Percentiles rank a stretch among this genome's conserved stretches.
phyloP scores from a whole-genome alignment of 2,329 filamentous ascomycete species.

The Sporothrix protearum region DNA sequence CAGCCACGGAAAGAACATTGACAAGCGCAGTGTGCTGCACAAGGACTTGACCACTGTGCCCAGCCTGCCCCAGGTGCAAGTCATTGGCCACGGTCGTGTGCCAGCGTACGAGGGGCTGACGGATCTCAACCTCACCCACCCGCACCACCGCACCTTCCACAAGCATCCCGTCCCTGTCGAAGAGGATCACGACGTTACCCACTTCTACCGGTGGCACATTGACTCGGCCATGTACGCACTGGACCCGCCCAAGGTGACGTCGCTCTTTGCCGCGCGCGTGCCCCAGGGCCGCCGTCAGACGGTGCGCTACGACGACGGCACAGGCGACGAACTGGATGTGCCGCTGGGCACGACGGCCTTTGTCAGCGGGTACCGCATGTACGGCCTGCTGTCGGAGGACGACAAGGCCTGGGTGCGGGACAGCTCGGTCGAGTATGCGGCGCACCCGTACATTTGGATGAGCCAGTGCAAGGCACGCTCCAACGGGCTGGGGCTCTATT shows the following conservation, averaged over 20 bases:
- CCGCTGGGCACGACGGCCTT: constrained; percentile 75
- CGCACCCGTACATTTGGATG: constrained; percentile 83
- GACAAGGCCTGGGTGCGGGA: constrained; percentile 65
- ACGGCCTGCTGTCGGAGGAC: constrained; percentile 58
- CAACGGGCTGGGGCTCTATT: constrained; percentile 66
- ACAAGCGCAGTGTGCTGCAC: constrained; percentile 65
- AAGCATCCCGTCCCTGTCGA: constrained; percentile 55
- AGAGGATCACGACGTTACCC: constrained; percentile 47
- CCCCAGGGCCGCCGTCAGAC: constrained; percentile 52
- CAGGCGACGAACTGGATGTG: constrained; percentile 61
- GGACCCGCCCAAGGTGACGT: constrained; percentile 68
- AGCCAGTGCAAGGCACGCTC: constrained; percentile 60
- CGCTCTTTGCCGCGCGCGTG: constrained; percentile 67
- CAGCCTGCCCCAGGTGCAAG: constrained; percentile 72
- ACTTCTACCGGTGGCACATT: constrained; percentile 75
- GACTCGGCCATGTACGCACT: constrained; percentile 74
- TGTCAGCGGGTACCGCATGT: constrained; percentile 67
- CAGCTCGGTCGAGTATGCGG: constrained; percentile 68
- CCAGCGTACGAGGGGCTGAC: constrained; percentile 65
- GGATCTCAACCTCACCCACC: constrained; percentile 66
- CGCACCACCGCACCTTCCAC: constrained; percentile 75
- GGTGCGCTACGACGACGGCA: constrained; percentile 70
- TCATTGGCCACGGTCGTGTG: constrained; percentile 72
- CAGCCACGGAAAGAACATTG: constrained; percentile 71
- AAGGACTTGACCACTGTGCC: constrained; percentile 79